phyloP scores from a whole-genome alignment of 306 rosid genomes.

The Parietaria judaica region DNA sequence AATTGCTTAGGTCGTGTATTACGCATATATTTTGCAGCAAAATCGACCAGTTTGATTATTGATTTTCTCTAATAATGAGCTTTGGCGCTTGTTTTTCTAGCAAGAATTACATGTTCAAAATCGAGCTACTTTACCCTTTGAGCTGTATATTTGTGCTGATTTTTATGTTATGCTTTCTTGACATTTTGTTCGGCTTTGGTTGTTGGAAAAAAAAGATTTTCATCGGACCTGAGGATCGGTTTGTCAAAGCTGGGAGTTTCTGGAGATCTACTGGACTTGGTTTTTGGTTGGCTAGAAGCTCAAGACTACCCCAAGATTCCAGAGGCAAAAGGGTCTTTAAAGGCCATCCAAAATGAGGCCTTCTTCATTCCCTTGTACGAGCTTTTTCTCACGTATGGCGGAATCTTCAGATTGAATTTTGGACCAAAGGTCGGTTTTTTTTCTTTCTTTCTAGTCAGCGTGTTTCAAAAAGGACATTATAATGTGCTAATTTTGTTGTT shows the following conservation, averaged over 20 bases:
- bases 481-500: neutral
- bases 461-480: neutral
- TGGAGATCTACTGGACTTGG: conserved; percentile 37
- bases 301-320: conserved; percentile 48
- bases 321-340: conserved; percentile 70
- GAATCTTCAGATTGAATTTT: conserved; percentile 74
- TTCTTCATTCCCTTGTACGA: conserved; percentile 85
- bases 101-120: no score
- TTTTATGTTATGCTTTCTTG: neutral
- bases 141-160: neutral
- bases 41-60: no score
- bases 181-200: conserved; percentile 17
- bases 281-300: conserved; percentile 42
- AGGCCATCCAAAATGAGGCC: conserved; percentile 67
- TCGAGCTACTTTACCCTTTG: no score
- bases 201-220: conserved; percentile 42
- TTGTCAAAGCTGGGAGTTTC: conserved; percentile 72
- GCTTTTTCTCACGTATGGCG: conserved; percentile 86
- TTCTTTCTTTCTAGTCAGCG: neutral
- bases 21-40: no score
- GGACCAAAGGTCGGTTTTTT: conserved; percentile 86
- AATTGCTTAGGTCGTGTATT: no score
- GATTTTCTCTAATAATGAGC: no score
- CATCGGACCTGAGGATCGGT: conserved; percentile 40
- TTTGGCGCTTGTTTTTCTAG: no score